Evolutionary conservation across 2,329 filamentous ascomycete species (phyloP).

Genomic region (Aureobasidium sp.): DNA sequence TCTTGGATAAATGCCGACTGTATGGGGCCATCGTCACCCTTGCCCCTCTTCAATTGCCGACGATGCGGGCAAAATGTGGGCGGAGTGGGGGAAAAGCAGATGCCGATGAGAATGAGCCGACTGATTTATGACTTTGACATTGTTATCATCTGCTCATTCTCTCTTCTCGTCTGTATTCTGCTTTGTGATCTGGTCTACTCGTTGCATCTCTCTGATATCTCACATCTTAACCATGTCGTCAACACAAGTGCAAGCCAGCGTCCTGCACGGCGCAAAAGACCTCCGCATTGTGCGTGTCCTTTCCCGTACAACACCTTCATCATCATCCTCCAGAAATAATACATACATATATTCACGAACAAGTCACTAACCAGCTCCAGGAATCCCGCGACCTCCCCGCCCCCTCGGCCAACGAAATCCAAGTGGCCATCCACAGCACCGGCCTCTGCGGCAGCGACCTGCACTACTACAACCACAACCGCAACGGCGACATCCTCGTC

Average conservation of each 20-base stretch:
- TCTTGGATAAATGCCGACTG: background rate
- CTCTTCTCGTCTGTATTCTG: background rate
- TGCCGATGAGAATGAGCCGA: slow-evolving; percentile 8
- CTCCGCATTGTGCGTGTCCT: slow-evolving; percentile 46
- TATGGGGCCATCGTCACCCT: background rate
- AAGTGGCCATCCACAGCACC: slow-evolving; percentile 58
- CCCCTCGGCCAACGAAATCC: slow-evolving; percentile 50
- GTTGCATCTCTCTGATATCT: background rate
- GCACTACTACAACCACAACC: slow-evolving; percentile 82
- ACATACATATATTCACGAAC: background rate
- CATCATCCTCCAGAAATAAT: background rate
- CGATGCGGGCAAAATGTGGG: background rate
- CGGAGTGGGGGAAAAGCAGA: background rate
- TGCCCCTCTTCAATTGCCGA: slow-evolving; percentile 9
- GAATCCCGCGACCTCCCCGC: slow-evolving; percentile 44
- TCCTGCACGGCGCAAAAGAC: slow-evolving; percentile 56
- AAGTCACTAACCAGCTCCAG: slow-evolving; percentile 29
- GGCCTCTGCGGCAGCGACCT: slow-evolving; percentile 66
- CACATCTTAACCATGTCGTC: slow-evolving; percentile 1
- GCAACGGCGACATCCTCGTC: slow-evolving; percentile 80
- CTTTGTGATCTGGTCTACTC: background rate
- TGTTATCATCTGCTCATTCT: background rate
- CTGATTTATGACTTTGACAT: background rate
- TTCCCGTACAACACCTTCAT: background rate
- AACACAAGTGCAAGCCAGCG: slow-evolving; percentile 42